Conservation (phyloP, 345 rosid species). For the Populus nigra region DNA sequence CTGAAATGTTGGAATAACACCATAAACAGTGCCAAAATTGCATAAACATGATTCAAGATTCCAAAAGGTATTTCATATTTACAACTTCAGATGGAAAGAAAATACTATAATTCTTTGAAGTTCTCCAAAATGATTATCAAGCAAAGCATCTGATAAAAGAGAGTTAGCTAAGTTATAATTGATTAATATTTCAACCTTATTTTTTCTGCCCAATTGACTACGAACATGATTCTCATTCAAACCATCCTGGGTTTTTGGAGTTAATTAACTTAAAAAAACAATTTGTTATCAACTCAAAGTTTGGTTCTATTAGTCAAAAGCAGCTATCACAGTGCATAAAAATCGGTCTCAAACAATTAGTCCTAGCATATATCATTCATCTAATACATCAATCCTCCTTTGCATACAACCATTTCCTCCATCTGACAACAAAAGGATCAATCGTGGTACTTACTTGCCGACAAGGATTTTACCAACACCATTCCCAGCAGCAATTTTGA, state of each 20-base stretch:
- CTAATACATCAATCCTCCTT: background rate
- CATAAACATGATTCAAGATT: background rate
- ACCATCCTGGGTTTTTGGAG: background rate
- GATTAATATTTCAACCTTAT: background rate
- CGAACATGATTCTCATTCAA: background rate
- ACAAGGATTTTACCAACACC: slow-evolving; percentile 80
- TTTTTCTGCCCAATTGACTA: background rate
- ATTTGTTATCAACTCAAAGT: background rate
- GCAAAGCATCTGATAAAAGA: background rate
- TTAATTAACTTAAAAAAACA: background rate
- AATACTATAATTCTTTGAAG: background rate
- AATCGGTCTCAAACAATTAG: background rate
- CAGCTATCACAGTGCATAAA: background rate
- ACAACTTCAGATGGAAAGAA: background rate
- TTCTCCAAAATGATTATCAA: background rate
- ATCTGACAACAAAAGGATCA: slow-evolving; percentile 3
- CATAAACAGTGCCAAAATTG: slow-evolving; percentile 1
- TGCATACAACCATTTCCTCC: background rate
- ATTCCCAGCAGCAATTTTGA: slow-evolving; percentile 94
- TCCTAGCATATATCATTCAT: background rate
- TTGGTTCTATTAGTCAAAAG: background rate
- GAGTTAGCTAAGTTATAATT: background rate
- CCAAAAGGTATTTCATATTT: background rate
- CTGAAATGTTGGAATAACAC: slow-evolving; percentile 34
- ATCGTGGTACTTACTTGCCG: slow-evolving; percentile 58